Base-by-base conservation (phyloP, 768 basidiomycete genomes). In the Leucosporidium scottii region DNA sequence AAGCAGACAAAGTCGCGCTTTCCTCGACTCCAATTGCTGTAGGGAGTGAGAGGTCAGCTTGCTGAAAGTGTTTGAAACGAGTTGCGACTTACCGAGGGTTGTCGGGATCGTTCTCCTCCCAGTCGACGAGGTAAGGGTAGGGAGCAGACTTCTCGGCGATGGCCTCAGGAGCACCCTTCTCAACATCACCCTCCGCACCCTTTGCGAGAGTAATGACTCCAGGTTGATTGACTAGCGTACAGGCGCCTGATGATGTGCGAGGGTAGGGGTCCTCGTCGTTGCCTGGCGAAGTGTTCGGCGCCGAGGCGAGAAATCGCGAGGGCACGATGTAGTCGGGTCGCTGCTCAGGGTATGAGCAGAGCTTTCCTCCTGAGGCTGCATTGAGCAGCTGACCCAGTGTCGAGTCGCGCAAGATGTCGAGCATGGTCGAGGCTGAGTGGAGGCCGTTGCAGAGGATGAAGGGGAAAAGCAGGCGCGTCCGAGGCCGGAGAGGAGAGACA, bases 271-370 rank as follows among this genome's bases (percentile, higher is more conserved):
- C 27, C 7, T 25, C 25, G 7, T 27, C n/a, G 54, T 7, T 20
- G 4, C 10, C 17, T 30, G 9, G n/a, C 25, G 54, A 55, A 30
- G 28, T 25, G 6, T 10, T 30, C 17, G 47, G 56, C 31, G 66
- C 50, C 44, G 53, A 28, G 12, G 36, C 44, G 13, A 71, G 66
- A 53, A 31, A 65, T 25, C 48, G 57, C 25, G 50, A 28, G 10
- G 70, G 70, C 4, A 68, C 50, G 23, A 55, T 34, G 61, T 65
- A 71, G 34, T 47, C 66, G 20, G 60, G 57, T 12, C 34, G 56
- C 34, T 71, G 61, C 25, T 71, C 70, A 0, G 75, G 73, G 64
- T 69, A 74, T 9, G 64, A 62, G 49, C 74, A 65, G 44, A 73
- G 25, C 8, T 56, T 54, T 34, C 70, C 67, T 9, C 62, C 53